phyloP scores from a whole-genome alignment of 495 filamentous ascomycete species.

The Talaromyces stipitatus region DNA sequence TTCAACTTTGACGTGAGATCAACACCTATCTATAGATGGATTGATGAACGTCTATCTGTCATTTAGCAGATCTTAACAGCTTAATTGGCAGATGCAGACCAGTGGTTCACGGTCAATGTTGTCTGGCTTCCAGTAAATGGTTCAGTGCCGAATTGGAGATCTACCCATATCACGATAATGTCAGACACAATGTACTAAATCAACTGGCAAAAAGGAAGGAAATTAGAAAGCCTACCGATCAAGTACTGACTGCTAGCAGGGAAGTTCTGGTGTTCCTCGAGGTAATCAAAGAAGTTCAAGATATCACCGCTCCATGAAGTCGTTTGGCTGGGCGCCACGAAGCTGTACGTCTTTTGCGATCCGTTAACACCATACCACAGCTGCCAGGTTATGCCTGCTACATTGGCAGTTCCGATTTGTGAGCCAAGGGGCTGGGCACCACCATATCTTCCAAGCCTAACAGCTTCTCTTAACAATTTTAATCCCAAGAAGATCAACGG shows the following conservation, averaged over 20 bases:
- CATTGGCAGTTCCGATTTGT: conserved; percentile 15
- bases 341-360: conserved; percentile 37
- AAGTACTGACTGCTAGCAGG: conserved; percentile 34
- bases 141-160: conserved; percentile 37
- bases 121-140: conserved; percentile 28
- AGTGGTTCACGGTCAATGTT: conserved; percentile 14
- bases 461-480: too few species aligned
- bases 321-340: conserved; percentile 24
- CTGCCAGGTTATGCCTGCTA: conserved; percentile 28
- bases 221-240: conserved; percentile 34
- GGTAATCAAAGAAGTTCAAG: conserved; percentile 36
- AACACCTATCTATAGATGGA: too few species aligned
- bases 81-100: conserved; percentile 12
- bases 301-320: conserved; percentile 29
- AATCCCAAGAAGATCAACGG: not conserved
- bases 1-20: too few species aligned
- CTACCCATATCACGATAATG: conserved; percentile 14
- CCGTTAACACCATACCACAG: conserved; percentile 32
- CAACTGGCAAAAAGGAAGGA: not conserved
- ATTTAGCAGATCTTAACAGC: not conserved
- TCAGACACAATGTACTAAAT: not conserved
- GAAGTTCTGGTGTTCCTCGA: conserved; percentile 25
- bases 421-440: conserved; percentile 33
- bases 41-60: not conserved
- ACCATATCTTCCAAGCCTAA: conserved; percentile 29